These are phyloP conservation scores for Solanum etuberosum DNA, from an alignment of 257 asterid genomes.

Conservation along the genomic window DNA sequence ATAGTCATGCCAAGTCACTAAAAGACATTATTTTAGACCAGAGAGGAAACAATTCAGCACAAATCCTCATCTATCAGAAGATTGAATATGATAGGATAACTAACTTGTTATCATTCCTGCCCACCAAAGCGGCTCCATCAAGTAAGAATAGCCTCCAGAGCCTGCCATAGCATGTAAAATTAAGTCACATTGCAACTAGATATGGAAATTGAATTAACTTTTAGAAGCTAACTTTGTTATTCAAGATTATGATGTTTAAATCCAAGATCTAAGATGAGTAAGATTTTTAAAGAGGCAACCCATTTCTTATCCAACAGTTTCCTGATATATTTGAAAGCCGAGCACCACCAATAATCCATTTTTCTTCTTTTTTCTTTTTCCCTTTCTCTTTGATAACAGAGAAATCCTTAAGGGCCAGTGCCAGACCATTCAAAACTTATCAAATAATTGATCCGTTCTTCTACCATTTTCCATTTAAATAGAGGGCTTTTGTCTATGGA, in stretches of 20 bases:
- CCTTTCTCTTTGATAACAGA: background rate
- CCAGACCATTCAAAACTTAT: background rate
- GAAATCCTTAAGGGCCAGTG: background rate
- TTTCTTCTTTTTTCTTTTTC: background rate
- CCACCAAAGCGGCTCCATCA: constrained; percentile 92
- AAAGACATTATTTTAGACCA: background rate
- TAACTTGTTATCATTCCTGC: constrained; percentile 79
- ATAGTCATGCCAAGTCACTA: background rate
- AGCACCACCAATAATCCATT: background rate
- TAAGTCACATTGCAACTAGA: background rate
- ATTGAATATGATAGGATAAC: constrained; percentile 3
- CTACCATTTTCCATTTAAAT: background rate
- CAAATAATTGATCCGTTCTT: background rate
- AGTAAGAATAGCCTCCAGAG: constrained; percentile 74
- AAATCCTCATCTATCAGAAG: background rate
- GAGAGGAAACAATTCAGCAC: background rate
- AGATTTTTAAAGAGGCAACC: background rate
- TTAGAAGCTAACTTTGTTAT: background rate
- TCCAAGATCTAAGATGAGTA: background rate
- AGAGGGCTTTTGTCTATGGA: background rate
- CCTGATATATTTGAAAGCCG: background rate
- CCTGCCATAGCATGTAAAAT: constrained; percentile 27
- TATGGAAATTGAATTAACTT: background rate
- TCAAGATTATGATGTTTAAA: background rate
- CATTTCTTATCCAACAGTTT: background rate